Percentiles rank a stretch among this genome's conserved stretches.
phyloP scores from a whole-genome alignment of 2,329 filamentous ascomycete species.

The Coniochaeta pulveracea region DNA sequence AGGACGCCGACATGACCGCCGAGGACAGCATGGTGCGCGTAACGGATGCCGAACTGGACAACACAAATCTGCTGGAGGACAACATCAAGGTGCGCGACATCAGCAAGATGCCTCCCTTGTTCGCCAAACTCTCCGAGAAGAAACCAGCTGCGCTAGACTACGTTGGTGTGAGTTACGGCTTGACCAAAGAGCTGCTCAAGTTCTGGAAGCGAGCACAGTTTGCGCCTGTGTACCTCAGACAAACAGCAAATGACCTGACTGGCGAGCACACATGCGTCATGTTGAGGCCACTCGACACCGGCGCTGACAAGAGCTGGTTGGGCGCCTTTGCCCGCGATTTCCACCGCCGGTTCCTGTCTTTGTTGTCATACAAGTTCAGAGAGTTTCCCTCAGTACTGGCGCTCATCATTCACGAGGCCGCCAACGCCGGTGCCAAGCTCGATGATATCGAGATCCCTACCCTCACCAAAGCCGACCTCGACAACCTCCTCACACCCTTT shows the following conservation, averaged over 20 bases:
- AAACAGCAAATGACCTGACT: slow-evolving; percentile 92
- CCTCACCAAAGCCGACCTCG: slow-evolving; percentile 66
- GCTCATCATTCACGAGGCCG: slow-evolving; percentile 79
- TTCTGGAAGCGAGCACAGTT: slow-evolving; percentile 93
- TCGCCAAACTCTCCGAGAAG: slow-evolving; percentile 76
- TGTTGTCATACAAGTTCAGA: slow-evolving; percentile 89
- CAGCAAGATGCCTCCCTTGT: slow-evolving; percentile 83
- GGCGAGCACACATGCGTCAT: slow-evolving; percentile 98
- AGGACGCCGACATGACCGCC: slow-evolving; percentile 44
- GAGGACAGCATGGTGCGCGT: slow-evolving; percentile 61
- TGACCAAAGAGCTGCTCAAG: slow-evolving; percentile 78
- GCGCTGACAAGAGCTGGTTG: slow-evolving; percentile 70
- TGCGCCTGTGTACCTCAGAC: slow-evolving; percentile 79
- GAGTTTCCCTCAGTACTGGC: slow-evolving; percentile 68
- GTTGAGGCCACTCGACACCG: slow-evolving; percentile 65
- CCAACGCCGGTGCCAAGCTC: slow-evolving; percentile 55
- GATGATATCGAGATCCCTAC: slow-evolving; percentile 31
- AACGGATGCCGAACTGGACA: slow-evolving; percentile 71
- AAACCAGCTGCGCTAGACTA: slow-evolving; percentile 78
- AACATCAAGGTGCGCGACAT: slow-evolving; percentile 86
- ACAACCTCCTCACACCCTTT: slow-evolving; percentile 72
- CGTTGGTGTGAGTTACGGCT: slow-evolving; percentile 86
- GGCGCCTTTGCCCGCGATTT: slow-evolving; percentile 88
- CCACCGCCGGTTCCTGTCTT: slow-evolving; percentile 80
- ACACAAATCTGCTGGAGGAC: slow-evolving; percentile 68